Percentiles rank a stretch among this genome's conserved stretches.
Conservation (phyloP, 768 basidiomycete species). For the Amanita rubescens region DNA sequence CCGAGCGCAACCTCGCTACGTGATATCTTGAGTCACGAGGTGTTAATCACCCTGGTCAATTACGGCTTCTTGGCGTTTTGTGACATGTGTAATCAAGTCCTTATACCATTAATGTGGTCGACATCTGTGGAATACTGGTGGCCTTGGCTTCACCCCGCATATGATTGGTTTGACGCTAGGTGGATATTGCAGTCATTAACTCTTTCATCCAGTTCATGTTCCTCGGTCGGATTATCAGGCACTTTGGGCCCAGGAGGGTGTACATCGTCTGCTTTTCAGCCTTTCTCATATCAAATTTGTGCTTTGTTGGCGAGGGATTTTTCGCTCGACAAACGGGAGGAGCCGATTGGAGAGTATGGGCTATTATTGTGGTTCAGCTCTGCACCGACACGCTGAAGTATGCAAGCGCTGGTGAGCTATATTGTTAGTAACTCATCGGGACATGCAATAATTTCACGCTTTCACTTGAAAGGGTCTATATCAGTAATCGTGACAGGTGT, state of each 20-base stretch:
- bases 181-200: slow-evolving; percentile 42
- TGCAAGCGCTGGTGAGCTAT: neutral
- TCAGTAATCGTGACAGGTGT: neutral
- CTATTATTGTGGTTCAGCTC: neutral
- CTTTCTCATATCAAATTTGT: slow-evolving; percentile 11
- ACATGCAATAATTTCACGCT: neutral
- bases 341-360: neutral
- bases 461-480: neutral
- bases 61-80: neutral
- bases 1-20: neutral
- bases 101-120: slow-evolving; percentile 27
- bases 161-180: slow-evolving; percentile 48
- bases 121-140: slow-evolving; percentile 48
- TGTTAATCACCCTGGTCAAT: neutral
- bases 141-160: slow-evolving; percentile 46
- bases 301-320: slow-evolving; percentile 8
- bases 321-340: slow-evolving; percentile 2
- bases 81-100: neutral
- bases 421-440: neutral
- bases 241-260: slow-evolving; percentile 38
- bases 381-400: neutral
- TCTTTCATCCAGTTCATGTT: slow-evolving; percentile 43
- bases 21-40: neutral
- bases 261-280: slow-evolving; percentile 26
- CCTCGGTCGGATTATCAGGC: slow-evolving; percentile 37